Conservation (phyloP, 768 basidiomycete genomes). For the Leucosporidium scottii region DNA sequence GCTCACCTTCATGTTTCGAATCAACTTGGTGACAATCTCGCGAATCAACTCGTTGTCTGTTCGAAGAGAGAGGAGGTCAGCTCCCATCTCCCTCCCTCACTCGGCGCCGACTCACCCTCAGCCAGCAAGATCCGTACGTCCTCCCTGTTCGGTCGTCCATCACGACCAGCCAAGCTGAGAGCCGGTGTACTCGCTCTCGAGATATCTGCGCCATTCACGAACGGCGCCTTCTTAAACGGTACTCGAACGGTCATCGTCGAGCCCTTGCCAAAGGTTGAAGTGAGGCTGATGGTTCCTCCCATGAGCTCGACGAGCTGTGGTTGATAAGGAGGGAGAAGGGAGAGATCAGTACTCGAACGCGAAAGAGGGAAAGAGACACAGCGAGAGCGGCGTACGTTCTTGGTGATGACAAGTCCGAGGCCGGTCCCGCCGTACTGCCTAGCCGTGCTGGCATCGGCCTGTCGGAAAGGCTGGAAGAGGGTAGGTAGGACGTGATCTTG, state of each 20-base stretch:
- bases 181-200: background rate
- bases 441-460: constrained; percentile 22
- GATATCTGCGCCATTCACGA: background rate
- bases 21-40: constrained; percentile 15
- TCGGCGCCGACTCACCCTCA: constrained; percentile 1
- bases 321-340: no score
- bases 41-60: constrained; percentile 20
- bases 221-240: constrained; percentile 16
- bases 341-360: background rate
- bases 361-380: background rate
- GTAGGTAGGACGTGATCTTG: constrained; percentile 16
- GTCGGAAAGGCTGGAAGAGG: constrained; percentile 33
- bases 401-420: constrained; percentile 25
- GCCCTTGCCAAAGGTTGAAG: constrained; percentile 6
- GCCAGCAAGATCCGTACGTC: constrained; percentile 17
- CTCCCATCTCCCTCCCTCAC: background rate
- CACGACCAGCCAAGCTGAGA: background rate
- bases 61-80: background rate
- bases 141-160: background rate
- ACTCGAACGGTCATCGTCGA: constrained; percentile 18
- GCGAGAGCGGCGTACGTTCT: constrained; percentile 11
- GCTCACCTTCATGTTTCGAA: constrained; percentile 13
- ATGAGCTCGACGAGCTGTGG: constrained; percentile 32
- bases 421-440: constrained; percentile 28
- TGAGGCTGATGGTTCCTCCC: constrained; percentile 18